Base-by-base conservation (phyloP, 139 green algal genomes). In the Chlorella sp. region DNA sequence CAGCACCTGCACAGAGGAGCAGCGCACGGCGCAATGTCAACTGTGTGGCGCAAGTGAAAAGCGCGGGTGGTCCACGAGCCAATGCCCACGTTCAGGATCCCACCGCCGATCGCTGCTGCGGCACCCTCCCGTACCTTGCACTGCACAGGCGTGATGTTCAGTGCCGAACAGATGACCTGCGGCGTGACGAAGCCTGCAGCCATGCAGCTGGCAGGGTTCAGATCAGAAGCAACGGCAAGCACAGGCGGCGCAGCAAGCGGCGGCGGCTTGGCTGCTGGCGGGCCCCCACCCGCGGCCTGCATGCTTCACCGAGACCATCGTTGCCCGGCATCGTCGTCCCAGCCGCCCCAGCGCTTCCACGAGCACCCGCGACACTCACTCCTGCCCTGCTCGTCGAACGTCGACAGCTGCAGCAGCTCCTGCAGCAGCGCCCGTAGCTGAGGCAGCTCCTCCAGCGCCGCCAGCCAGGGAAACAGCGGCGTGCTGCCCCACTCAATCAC, bases 401-500 rank as follows among this genome's bases (percentile, higher is more conserved):
- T 74, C 1, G 73, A 81, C 5, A 38, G 34, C 22, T 85, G 68
- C 17, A 84, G 46, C 54, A 93, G 82, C 28, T 88, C 46, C 13
- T 62, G 40, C 13, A 90, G 58, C 34, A 88, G 40, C 6, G 54
- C 54, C n/a, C 74, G 74, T 13, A 92, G 43, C 5, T 84, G 76
- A 19, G 77, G 51, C n/a, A 85, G 62, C 7, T 51, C 76, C 58
- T 92, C 88, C 34, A 90, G 36, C 22, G 87, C 83, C 9, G 24
- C 30, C 28, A 93, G 74, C 88, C 88, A 93, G 0, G 88, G 80
- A 1, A 80, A 80, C 7, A 91, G 70, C 3, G 90, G 90, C 0
- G 88, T 58, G 34, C 73, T 76, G 30, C 85, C 89, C 81, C 84
- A 91, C 73, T 93, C 90, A 0, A 93, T 46, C 3, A 93, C 82